A percentile compares a stretch with the other conserved stretches of the same genome.
Conservation (phyloP, 139 green algal genomes). For the Axilococcus clingmanii region DNA sequence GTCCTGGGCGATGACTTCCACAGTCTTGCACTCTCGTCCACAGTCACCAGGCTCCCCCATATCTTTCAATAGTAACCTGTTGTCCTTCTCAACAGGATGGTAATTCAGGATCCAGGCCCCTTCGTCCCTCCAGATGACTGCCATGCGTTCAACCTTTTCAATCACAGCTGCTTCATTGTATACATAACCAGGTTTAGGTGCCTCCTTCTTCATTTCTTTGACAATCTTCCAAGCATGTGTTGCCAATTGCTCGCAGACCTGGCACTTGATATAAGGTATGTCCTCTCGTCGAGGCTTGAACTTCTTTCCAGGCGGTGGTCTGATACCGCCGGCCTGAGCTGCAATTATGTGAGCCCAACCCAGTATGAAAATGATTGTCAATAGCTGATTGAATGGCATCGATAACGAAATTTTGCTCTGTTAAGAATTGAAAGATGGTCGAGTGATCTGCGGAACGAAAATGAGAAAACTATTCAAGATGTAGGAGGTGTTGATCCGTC, state of each 20-base stretch:
- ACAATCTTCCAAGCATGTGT: conserved; percentile 30
- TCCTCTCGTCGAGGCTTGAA: conserved; percentile 8
- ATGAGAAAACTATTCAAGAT: too few species aligned
- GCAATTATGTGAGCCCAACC: too few species aligned
- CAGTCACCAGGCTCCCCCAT: conserved; percentile 36
- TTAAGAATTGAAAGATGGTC: too few species aligned
- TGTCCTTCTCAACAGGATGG: conserved; percentile 50
- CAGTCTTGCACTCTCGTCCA: conserved; percentile 62
- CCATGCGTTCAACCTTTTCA: conserved; percentile 61
- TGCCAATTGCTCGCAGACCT: conserved; percentile 37
- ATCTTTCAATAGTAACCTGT: conserved; percentile 25
- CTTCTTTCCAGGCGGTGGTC: too few species aligned
- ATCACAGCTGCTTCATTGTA: conserved; percentile 39
- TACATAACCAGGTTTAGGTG: background rate
- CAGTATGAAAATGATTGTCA: too few species aligned
- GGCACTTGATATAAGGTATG: conserved; percentile 31
- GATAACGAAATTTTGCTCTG: too few species aligned
- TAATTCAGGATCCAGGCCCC: conserved; percentile 68
- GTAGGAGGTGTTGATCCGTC: too few species aligned
- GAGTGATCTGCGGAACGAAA: too few species aligned
- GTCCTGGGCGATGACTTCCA: conserved; percentile 51
- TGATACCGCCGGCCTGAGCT: too few species aligned
- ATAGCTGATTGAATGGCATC: too few species aligned
- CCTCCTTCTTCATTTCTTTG: conserved; percentile 11
- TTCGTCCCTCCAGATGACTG: conserved; percentile 42